Base-by-base conservation (phyloP, 371 early-diverging fungal species). In the Actinomucor elegans region DNA sequence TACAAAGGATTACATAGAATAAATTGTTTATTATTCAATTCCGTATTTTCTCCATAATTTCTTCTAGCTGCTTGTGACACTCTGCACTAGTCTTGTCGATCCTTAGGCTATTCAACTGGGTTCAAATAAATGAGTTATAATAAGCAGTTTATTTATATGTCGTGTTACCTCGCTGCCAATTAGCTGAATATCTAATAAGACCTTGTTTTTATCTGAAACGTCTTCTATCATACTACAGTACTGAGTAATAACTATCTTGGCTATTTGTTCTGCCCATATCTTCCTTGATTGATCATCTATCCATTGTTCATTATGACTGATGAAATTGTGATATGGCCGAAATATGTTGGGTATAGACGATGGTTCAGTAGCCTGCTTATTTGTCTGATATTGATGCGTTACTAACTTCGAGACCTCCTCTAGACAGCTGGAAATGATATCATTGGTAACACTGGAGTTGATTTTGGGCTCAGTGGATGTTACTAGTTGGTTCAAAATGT, bases 341-440 rank as follows among this genome's bases (percentile, higher is more conserved):
- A 88, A 66, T 15, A 87, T 68, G 29, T 67, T 67, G 17, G 79
- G 64, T 40, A 88, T 79, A 73, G 83, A 89, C 4, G 88, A 88
- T 5, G 79, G 67, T 45, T 81, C 79, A 7, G 66, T 72, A 0
- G 80, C 54, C 41, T 70, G 56, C 14, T 55, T 59, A 59, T 83
- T 85, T 12, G 81, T 77, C 37, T 77, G 66, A 48, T 79, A 81
- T 49, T 85, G 81, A 55, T 61, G 53, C 33, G 77, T 78, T 27
- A 85, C 80, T 33, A 64, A 64, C 17, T 58, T 61, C 5, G 81
- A 66, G 7, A 66, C 63, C 2, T 71, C 59, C 24, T 85, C 83
- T 18, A 69, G 55, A 61, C 88, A 87, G 6, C 75, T 75, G 15
- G 73, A 66, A 18, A 73, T 73, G 10, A 87, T 64, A 17, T 78